A percentile compares a stretch with the other conserved stretches of the same genome.
Conservation (phyloP, 2,329 filamentous ascomycete species). For the Colletotrichum salicis region DNA sequence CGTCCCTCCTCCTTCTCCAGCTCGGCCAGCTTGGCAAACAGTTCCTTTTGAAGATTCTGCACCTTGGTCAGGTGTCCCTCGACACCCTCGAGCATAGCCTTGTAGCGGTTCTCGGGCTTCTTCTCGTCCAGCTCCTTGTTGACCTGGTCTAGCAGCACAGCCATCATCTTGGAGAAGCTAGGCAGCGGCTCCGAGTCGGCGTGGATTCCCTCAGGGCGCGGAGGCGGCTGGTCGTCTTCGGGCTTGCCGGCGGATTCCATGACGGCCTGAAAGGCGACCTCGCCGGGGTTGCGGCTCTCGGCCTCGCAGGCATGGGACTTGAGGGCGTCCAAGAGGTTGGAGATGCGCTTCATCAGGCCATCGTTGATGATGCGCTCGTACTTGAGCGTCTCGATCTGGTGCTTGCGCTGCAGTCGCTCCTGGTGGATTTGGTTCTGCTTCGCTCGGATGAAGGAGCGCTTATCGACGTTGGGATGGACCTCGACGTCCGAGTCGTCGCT, state of each 20-base stretch:
- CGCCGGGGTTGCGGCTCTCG: constrained; percentile 73
- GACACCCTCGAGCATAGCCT: constrained; percentile 82
- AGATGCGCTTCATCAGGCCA: constrained; percentile 86
- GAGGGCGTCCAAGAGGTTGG: constrained; percentile 78
- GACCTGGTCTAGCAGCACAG: constrained; percentile 92
- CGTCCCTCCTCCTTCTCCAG: constrained; percentile 85
- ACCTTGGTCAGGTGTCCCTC: constrained; percentile 82
- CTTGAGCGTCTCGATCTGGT: constrained; percentile 89
- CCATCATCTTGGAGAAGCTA: constrained; percentile 97
- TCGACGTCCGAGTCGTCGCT: constrained; percentile 98
- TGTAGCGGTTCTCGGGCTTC: constrained; percentile 72
- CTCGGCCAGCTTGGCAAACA: constrained; percentile 78
- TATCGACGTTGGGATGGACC: constrained; percentile 98
- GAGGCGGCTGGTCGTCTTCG: constrained; percentile 79
- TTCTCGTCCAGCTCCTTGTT: constrained; percentile 85
- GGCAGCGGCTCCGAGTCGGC: constrained; percentile 78
- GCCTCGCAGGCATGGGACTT: constrained; percentile 77
- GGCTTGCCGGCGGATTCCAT: constrained; percentile 82
- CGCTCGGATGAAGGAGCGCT: constrained; percentile 96
- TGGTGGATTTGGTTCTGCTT: constrained; percentile 98
- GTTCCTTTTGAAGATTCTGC: constrained; percentile 78
- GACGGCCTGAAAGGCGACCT: constrained; percentile 88
- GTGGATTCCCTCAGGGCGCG: constrained; percentile 82
- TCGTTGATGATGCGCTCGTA: constrained; percentile 96
- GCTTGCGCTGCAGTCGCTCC: constrained; percentile 84